These are phyloP conservation scores for Phycomyces blakesleeanus DNA, from an alignment of 192 early-diverging fungal genomes.

Conservation along the genomic window DNA sequence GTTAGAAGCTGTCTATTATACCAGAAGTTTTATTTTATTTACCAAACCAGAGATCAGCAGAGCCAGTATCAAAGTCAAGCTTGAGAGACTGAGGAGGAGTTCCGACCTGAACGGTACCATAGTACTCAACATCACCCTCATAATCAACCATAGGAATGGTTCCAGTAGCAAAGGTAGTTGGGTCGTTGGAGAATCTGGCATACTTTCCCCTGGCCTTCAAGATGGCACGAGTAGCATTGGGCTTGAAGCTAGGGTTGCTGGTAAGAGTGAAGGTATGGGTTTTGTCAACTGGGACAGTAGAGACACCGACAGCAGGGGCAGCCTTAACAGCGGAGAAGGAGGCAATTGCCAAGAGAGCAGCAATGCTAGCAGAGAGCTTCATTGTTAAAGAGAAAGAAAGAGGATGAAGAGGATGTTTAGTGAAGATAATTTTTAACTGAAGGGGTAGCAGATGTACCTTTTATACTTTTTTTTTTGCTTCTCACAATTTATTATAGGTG, in stretches of 20 bases:
- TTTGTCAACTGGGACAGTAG: too few species aligned
- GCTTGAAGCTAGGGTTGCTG: slow-evolving; percentile 24
- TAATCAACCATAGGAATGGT: slow-evolving; percentile 11
- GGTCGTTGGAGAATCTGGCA: background rate
- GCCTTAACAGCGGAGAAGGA: too few species aligned
- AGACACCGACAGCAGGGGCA: too few species aligned
- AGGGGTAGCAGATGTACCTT: too few species aligned
- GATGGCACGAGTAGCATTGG: slow-evolving; percentile 15
- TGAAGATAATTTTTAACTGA: too few species aligned
- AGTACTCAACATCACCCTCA: slow-evolving; percentile 56
- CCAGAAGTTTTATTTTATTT: background rate
- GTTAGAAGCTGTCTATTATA: background rate
- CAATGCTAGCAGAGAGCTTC: too few species aligned
- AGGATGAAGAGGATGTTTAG: too few species aligned
- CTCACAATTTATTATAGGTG: too few species aligned
- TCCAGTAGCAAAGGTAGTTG: background rate
- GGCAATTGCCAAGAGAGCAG: too few species aligned
- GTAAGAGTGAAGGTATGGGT: slow-evolving; percentile 1
- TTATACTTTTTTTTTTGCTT: too few species aligned
- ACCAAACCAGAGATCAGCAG: slow-evolving; percentile 64
- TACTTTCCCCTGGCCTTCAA: slow-evolving; percentile 26
- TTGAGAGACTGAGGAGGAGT: slow-evolving; percentile 66
- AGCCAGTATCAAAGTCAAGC: slow-evolving; percentile 69
- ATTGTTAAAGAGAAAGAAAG: too few species aligned
- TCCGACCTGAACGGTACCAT: slow-evolving; percentile 59